A percentile compares a stretch with the other conserved stretches of the same genome.
Conservation (phyloP, 2,329 filamentous ascomycete genomes). For the Sphaerulina populicola region DNA sequence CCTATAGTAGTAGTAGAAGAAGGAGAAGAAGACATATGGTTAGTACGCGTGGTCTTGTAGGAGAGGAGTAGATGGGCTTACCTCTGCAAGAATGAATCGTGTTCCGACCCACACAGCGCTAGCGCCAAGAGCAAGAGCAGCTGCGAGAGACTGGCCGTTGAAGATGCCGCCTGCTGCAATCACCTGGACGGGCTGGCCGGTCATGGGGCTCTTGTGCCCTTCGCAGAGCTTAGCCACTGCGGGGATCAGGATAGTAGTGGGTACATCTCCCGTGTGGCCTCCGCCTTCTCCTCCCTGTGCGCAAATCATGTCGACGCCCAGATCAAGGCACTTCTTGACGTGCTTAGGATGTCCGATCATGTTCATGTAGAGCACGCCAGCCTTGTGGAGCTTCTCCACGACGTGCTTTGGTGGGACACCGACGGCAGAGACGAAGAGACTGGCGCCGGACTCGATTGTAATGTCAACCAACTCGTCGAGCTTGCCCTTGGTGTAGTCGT, state of each 20-base stretch:
- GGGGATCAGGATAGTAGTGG: constrained; percentile 85
- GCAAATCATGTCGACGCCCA: constrained; percentile 93
- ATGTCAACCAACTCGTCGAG: constrained; percentile 83
- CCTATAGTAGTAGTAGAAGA: constrained; percentile 32
- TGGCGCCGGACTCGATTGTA: constrained; percentile 83
- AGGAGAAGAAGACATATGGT: not conserved
- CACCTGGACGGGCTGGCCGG: constrained; percentile 79
- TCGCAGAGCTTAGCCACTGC: constrained; percentile 75
- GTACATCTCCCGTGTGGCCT: constrained; percentile 69
- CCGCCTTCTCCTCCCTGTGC: constrained; percentile 96
- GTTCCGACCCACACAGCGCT: constrained; percentile 94
- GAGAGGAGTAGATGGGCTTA: constrained; percentile 1
- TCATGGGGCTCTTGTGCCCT: constrained; percentile 77
- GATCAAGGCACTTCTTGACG: constrained; percentile 87
- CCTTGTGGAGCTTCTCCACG: constrained; percentile 80
- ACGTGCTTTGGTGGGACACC: constrained; percentile 82
- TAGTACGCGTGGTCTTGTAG: constrained; percentile 1
- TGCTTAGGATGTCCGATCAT: constrained; percentile 99
- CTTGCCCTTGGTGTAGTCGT: constrained; percentile 99
- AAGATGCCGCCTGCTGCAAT: constrained; percentile 89
- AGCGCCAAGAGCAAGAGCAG: constrained; percentile 86
- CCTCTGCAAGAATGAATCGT: constrained; percentile 79
- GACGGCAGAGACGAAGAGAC: constrained; percentile 93
- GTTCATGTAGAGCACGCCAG: constrained; percentile 96
- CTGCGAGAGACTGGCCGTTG: constrained; percentile 83